These are phyloP conservation scores for Aeschynomene evenia DNA, from an alignment of 306 rosid genomes.

Conservation along the genomic window DNA sequence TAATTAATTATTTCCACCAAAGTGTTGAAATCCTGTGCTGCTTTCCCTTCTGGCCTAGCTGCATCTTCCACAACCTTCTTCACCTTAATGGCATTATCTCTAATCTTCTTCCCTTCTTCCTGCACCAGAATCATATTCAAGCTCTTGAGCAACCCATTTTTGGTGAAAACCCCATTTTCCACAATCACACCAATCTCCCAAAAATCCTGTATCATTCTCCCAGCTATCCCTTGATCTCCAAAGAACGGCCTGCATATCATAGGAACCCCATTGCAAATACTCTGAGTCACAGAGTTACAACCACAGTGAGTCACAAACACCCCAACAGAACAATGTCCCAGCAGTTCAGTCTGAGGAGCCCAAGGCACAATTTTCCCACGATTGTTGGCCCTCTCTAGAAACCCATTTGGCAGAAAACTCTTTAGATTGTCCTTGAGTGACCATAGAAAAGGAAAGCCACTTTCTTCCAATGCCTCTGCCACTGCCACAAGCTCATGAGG, in stretches of 20 bases:
- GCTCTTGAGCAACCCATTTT: conserved; percentile 33
- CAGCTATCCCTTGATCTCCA: too few relatives aligned
- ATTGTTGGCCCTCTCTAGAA: conserved; percentile 32
- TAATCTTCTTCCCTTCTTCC: conserved; percentile 34
- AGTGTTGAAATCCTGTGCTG: conserved; percentile 20
- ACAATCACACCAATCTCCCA: conserved; percentile 39
- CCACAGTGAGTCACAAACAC: conserved; percentile 48
- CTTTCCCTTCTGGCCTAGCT: conserved; percentile 20
- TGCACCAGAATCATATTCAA: conserved; percentile 36
- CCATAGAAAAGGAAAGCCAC: conserved; percentile 41
- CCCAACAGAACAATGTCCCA: conserved; percentile 46
- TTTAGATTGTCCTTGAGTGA: conserved; percentile 30
- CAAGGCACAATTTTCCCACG: conserved; percentile 49
- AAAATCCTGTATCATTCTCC: conserved; percentile 27
- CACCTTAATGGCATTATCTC: conserved; percentile 21
- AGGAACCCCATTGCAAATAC: conserved; percentile 39
- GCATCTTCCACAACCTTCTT: conserved; percentile 17
- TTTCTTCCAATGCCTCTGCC: conserved; percentile 51
- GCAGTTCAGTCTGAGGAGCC: conserved; percentile 48
- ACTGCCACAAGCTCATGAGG: conserved; percentile 31
- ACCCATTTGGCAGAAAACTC: conserved; percentile 38
- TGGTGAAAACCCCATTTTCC: conserved; percentile 31
- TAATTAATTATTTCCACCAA: conserved; percentile 13
- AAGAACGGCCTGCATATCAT: conserved; percentile 49
- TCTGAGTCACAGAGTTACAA: conserved; percentile 34